phyloP scores from a whole-genome alignment of 768 basidiomycete species.

The Cytidiella melzeri region DNA sequence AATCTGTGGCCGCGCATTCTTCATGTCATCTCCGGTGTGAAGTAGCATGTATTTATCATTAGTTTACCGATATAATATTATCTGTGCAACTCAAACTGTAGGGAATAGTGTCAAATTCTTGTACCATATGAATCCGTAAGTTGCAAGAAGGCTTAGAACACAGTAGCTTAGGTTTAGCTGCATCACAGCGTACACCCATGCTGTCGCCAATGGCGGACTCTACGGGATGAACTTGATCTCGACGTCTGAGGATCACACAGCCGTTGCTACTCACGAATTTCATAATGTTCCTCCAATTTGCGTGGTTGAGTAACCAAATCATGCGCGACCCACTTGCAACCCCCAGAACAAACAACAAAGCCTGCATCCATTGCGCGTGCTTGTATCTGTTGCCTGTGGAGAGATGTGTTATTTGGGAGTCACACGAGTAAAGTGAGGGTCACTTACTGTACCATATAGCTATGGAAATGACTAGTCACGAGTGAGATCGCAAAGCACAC shows the following conservation, averaged over 20 bases:
- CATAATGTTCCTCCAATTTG: conserved; percentile 69
- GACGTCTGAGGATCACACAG: background rate
- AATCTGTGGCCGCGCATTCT: too few species aligned
- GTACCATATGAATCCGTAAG: conserved; percentile 59
- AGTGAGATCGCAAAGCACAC: too few species aligned
- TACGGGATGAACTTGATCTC: conserved; percentile 22
- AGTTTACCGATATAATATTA: too few species aligned
- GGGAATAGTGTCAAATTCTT: conserved; percentile 42
- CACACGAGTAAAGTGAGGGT: conserved; percentile 1
- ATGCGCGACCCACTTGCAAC: conserved; percentile 54
- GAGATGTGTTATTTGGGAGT: conserved; percentile 3
- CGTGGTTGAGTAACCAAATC: conserved; percentile 64
- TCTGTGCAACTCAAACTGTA: too few species aligned
- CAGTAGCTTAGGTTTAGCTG: conserved; percentile 64
- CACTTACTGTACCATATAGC: conserved; percentile 72
- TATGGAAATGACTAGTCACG: conserved; percentile 58
- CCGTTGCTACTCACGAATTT: conserved; percentile 46
- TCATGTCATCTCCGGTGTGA: too few species aligned
- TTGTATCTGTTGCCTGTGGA: conserved; percentile 64
- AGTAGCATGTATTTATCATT: background rate
- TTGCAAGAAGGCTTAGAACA: conserved; percentile 44
- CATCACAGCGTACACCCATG: conserved; percentile 73
- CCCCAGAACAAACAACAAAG: conserved; percentile 53
- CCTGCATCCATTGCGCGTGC: conserved; percentile 43
- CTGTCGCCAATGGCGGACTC: conserved; percentile 72